Evolutionary conservation across 2,329 filamentous ascomycete species (phyloP), one percentile per base, ranked within the genome.

Genomic region (Fusarium coicis): DNA sequence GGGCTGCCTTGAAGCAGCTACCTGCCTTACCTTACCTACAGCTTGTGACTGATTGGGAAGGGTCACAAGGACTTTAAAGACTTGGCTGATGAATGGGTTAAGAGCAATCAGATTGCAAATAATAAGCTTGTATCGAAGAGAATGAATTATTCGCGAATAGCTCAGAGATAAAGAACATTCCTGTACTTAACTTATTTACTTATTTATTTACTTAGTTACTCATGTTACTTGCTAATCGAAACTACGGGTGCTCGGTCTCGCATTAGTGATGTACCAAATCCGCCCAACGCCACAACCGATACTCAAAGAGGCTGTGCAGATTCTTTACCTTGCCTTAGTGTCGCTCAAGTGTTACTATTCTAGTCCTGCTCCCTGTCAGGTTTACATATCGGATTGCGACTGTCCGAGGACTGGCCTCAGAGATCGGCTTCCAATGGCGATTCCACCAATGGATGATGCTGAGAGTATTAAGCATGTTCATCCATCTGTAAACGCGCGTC

Each of bases 251-350:
- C 52, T 63, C 44, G 39, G 43, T 39, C 23, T 47, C 40, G 47
- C 60, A 46, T 43, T 39, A 26, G 64, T 34, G 52, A 63, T 16
- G 55, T 68, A 47, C 55, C 65, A 21, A 56, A 40, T 62, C 55
- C 56, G 62, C 61, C 66, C 46, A 57, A 76, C 73, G 75, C 74
- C 68, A 76, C 70, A 73, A 56, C 75, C 61, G 60, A 40, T 66
- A 55, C 56, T 30, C 16, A 49, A 54, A 61, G 73, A 67, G 75
- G 75, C 75, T 74, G 74, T 76, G 75, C 67, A 64, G 36, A 46
- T 19, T 67, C 40, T 21, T 23, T 37, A 26, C 34, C 14, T 21
- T 37, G 19, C 34, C 14, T 37, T 42, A 26, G 47, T 23, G 49
- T 62, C 50, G 32, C 63, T 40, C 69, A 59, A 59, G 50, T 53